phyloP scores from a whole-genome alignment of 768 basidiomycete species.

The Lactifluus volemus region DNA sequence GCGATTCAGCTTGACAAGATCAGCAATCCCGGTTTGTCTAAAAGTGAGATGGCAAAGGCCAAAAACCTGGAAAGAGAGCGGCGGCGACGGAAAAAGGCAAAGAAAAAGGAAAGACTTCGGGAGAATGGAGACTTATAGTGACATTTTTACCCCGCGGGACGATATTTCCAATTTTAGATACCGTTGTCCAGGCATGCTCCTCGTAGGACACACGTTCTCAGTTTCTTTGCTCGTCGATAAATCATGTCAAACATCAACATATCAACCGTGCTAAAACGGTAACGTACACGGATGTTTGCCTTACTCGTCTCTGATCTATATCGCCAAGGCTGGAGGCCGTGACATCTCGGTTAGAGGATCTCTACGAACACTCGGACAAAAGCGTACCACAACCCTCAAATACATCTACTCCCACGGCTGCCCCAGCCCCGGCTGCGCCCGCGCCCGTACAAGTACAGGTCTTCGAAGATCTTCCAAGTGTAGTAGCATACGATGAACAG shows the following conservation, averaged over 20 bases:
- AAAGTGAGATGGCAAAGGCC: slow-evolving; percentile 28
- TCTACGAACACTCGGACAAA: slow-evolving; percentile 37
- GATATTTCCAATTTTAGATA: not conserved
- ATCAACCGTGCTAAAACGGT: slow-evolving; percentile 20
- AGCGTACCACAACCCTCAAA: slow-evolving; percentile 21
- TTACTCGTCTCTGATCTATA: not conserved
- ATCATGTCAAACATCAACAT: slow-evolving; percentile 19
- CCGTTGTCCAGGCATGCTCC: not conserved
- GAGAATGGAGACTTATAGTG: not conserved
- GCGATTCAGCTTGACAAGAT: slow-evolving; percentile 54
- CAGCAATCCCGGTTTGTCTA: slow-evolving; percentile 46
- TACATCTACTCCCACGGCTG: slow-evolving; percentile 25
- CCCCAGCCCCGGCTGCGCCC: slow-evolving; percentile 27
- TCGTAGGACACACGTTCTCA: not conserved
- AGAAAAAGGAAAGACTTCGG: slow-evolving; percentile 22
- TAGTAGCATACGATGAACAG: slow-evolving; percentile 64
- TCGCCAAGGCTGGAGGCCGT: slow-evolving; percentile 75
- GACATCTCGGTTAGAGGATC: slow-evolving; percentile 88
- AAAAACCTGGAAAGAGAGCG: slow-evolving; percentile 32
- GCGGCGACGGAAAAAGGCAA: slow-evolving; percentile 27
- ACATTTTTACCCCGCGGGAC: not conserved
- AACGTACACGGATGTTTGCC: not conserved
- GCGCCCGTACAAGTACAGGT: slow-evolving; percentile 29
- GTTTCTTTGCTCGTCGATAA: not conserved
- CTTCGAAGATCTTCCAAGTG: slow-evolving; percentile 43